Base-by-base conservation (phyloP, 1,139 yeast genomes). In the Hyphopichia fennica region DNA sequence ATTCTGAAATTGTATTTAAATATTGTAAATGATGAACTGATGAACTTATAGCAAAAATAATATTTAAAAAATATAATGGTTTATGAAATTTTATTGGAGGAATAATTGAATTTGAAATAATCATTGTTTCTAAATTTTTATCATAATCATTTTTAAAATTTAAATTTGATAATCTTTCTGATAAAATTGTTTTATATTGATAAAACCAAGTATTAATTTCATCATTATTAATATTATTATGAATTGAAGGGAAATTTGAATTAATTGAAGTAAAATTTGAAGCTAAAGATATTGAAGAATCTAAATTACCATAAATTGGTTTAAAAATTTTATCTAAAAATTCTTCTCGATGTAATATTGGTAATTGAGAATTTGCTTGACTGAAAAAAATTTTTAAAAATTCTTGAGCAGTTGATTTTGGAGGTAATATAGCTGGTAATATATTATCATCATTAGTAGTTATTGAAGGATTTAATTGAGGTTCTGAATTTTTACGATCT, bases 321-420 rank as follows among this genome's bases (percentile, higher is more conserved):
- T 80, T 77, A 56, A 86, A 90, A 56, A 81, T 82, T 35, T 72
- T 69, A 40, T 67, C 67, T 35, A 90, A 60, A 54, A 89, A 89
- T 48, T 77, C 80, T 53, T 88, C 96, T 31, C 96, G 75, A 57
- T 90, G 96, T 40, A 90, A 62, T 4, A 89, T 73, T 0, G 96
- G 96, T 32, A 87, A 57, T 59, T 88, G 96, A 3, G 95, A 71
- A 57, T 89, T 89, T 15, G 93, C 79, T 52, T 86, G 93, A 18
- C 87, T 79, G 56, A 90, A 90, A 60, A 76, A 89, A 2, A 81
- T 71, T 39, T 79, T 75, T n/a, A 89, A 56, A 41, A 87, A 75
- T 41, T 74, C 73, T 52, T 85, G 81, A 0, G 96, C 96, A 16
- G 82, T 78, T 18, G 69, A 65, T 53, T 87, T 87, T 0, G 88